Evolutionary conservation across 345 rosid species (phyloP).

Genomic region (Cardamine resedifolia): DNA sequence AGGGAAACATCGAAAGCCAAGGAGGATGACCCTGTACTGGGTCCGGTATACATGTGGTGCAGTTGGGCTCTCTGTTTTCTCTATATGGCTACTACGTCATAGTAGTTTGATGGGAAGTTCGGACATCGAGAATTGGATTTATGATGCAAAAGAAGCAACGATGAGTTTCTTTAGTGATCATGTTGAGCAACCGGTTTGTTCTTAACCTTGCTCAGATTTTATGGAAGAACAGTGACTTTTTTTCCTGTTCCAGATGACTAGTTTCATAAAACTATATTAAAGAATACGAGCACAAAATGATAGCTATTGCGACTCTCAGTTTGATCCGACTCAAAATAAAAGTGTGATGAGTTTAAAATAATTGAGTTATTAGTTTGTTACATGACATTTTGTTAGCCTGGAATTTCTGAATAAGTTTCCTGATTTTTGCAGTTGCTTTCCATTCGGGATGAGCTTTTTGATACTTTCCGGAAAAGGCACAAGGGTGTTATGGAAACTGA

Average conservation of each 20-base stretch:
- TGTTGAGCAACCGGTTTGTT: constrained; percentile 91
- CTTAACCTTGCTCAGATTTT: constrained; percentile 18
- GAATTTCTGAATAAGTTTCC: constrained; percentile 12
- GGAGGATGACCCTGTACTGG: constrained; percentile 69
- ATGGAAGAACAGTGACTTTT: constrained; percentile 7
- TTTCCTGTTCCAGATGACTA: constrained; percentile 17
- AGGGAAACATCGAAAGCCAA: constrained; percentile 74
- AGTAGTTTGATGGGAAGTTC: constrained; percentile 92
- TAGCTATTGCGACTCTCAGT: constrained; percentile 15
- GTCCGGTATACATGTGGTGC: constrained; percentile 77
- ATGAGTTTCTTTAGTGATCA: constrained; percentile 70
- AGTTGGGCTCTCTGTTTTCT: constrained; percentile 70
- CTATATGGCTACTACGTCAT: constrained; percentile 82
- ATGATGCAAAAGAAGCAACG: constrained; percentile 74
- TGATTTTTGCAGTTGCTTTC: constrained; percentile 60
- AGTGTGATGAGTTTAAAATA: not conserved
- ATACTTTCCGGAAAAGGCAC: constrained; percentile 91
- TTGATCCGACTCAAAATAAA: not conserved
- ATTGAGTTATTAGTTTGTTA: not conserved
- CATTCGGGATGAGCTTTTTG: constrained; percentile 92
- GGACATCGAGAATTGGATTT: constrained; percentile 88
- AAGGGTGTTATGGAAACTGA: constrained; percentile 86
- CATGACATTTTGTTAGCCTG: constrained; percentile 3
- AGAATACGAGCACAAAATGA: not conserved
- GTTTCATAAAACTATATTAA: not conserved